phyloP scores from a whole-genome alignment of 768 basidiomycete genomes.

The Chalciporus chontae region DNA sequence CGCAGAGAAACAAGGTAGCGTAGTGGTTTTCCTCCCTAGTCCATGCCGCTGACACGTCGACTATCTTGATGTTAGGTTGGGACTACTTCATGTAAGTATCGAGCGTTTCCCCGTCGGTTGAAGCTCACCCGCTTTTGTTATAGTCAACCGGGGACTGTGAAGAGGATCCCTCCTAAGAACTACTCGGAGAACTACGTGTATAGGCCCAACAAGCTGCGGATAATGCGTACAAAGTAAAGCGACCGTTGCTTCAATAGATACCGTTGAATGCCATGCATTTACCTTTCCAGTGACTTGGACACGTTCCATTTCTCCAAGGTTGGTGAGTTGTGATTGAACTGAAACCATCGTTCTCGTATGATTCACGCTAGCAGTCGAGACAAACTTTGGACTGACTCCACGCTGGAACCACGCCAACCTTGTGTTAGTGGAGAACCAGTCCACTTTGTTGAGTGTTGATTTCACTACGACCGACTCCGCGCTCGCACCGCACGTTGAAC shows the following conservation, averaged over 20 bases:
- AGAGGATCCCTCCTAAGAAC: constrained; percentile 79
- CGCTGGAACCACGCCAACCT: too few relatives aligned
- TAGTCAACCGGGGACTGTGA: constrained; percentile 57
- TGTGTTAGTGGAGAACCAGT: too few relatives aligned
- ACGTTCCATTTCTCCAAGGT: neutral
- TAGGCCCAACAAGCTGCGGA: constrained; percentile 72
- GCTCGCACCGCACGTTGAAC: too few relatives aligned
- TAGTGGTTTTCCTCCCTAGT: neutral
- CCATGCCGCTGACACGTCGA: neutral
- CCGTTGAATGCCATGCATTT: neutral
- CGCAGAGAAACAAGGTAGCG: constrained; percentile 90
- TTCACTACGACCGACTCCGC: too few relatives aligned
- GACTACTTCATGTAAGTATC: constrained; percentile 80
- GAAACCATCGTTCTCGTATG: too few relatives aligned
- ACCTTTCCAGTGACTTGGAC: neutral
- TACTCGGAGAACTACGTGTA: constrained; percentile 92
- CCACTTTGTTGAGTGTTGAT: too few relatives aligned
- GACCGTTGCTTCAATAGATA: constrained; percentile 6
- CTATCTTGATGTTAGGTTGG: constrained; percentile 60
- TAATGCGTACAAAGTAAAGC: constrained; percentile 86
- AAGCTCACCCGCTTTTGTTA: constrained; percentile 5
- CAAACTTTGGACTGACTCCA: too few relatives aligned
- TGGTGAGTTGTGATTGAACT: neutral
- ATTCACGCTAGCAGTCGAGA: too few relatives aligned
- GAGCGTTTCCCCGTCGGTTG: constrained; percentile 4